Evolutionary conservation across 306 rosid species (phyloP).

Genomic region (Sindora glabra): DNA sequence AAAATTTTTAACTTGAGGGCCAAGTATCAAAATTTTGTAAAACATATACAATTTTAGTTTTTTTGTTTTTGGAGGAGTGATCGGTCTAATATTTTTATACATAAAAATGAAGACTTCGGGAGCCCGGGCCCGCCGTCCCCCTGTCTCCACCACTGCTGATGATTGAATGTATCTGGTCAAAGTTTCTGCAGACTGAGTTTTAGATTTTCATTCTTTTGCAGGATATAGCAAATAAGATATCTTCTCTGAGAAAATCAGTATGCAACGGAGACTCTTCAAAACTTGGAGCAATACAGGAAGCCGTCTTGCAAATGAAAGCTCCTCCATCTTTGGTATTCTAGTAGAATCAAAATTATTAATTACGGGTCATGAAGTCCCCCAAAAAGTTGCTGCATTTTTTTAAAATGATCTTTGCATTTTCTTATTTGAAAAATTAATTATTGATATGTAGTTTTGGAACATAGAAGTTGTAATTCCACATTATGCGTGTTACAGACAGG

Average conservation of each 20-base stretch:
- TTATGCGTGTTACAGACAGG: too few relatives aligned
- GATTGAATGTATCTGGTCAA: background rate
- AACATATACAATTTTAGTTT: too few relatives aligned
- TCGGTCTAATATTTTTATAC: too few relatives aligned
- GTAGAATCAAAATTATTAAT: background rate
- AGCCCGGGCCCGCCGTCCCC: too few relatives aligned
- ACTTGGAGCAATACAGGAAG: conserved; percentile 22
- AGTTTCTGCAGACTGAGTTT: background rate
- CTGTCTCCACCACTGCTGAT: too few relatives aligned
- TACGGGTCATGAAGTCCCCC: background rate
- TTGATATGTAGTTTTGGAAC: background rate
- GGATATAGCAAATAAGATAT: conserved; percentile 21
- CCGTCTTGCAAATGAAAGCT: conserved; percentile 20
- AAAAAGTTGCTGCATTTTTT: background rate
- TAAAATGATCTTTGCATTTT: background rate
- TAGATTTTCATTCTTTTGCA: background rate
- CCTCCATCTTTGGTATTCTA: conserved; percentile 22
- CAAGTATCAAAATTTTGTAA: too few relatives aligned
- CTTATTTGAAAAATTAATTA: background rate
- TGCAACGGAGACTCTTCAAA: conserved; percentile 14
- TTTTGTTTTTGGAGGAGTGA: too few relatives aligned
- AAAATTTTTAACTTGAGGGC: too few relatives aligned
- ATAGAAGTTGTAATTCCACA: too few relatives aligned
- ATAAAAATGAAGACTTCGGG: too few relatives aligned
- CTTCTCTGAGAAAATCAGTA: conserved; percentile 6